Evolutionary conservation across 805 yeast genomes (phyloP), one percentile per base, ranked within the genome.

Genomic region (Scheffersomyces coipomensis): DNA sequence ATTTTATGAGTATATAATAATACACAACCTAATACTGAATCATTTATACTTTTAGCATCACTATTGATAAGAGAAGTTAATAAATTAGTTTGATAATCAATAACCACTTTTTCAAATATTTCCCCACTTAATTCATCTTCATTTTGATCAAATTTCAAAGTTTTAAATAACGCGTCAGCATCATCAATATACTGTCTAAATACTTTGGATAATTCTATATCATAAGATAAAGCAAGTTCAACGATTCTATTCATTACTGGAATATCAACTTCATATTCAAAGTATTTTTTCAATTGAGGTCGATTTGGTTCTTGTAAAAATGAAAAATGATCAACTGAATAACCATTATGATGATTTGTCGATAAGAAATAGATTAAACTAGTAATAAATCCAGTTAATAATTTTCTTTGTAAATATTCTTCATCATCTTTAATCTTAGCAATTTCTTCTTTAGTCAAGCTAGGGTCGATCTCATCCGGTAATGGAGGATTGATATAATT

Each of bases 301-400:
- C 32, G 34, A 22, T 44, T 43, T 1, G 34, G 38, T 10, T 37
- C 42, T 35, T 58, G 62, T 11, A 64, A 38, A 36, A 43, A 40
- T 30, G 50, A 40, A 29, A 62, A 52, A 34, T 45, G 51, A 19
- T 56, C 60, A 17, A 53, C 41, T 3, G 66, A 35, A 38, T 42
- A 56, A 3, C 66, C 66, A 35, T 46, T 33, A 25, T 38, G 25
- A 34, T 38, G 42, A 12, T 36, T 26, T 15, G 40, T 43, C 26
- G 53, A 49, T 15, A 69, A 47, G 10, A 71, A 51, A 29, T 71
- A 75, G 11, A 79, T 60, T 2, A 75, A 54, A 48, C 78, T 74
- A 1, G 90, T 75, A 16, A 84, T 47, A 34, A 85, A 75, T 34
- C 82, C 74, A 29, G 81, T 78, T 37, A 91, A 62, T 30, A 89